Base-by-base conservation (phyloP, 1,284 basidiomycete genomes). In the Ustilago nuda region DNA sequence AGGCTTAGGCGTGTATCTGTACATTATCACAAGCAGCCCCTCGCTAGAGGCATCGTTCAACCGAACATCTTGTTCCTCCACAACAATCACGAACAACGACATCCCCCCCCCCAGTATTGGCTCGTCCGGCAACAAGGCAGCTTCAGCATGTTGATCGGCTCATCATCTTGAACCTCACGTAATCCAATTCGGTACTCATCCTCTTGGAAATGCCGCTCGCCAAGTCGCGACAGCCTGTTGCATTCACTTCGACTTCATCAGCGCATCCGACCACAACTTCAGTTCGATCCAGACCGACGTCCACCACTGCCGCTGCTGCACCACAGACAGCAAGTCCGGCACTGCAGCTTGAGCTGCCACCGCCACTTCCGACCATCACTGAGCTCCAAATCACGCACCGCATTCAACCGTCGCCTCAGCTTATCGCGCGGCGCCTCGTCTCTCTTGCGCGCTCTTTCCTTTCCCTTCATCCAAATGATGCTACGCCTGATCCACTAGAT, bases 371-470 rank as follows among this genome's bases (percentile, higher is more conserved):
- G 9, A 64, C 63, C 37, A 37, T 77, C 12, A 33, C 41, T 17
- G 50, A 77, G 13, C 48, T 77, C 8, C 66, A 70, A 27, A 11
- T 54, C 8, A 37, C 32, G 6, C 53, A 61, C 30, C 37, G 37
- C 54, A 67, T 73, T 23, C n/a, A 46, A 15, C 55, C 70, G 0
- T 61, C 63, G 11, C 48, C 66, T 5, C 60, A 66, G 19, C 58
- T 70, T 17, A 57, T 78, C 32, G 64, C 62, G n/a, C 59, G 64
- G 19, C 57, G 76, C 17, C 65, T 78, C 27, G 27, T 68, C 30
- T 65, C 64, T 8, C 45, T 78, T 11, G 76, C 76, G 19, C 69
- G 68, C 61, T 65, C 67, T 43, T 74, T 61, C 46, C 64, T 78
- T 33, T 41, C 58, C 13, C 35, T 77, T 3, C 50, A 56, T 17